Evolutionary conservation across 2,329 filamentous ascomycete species (phyloP), one percentile per base, ranked within the genome.

Genomic region (Alternaria viburni): DNA sequence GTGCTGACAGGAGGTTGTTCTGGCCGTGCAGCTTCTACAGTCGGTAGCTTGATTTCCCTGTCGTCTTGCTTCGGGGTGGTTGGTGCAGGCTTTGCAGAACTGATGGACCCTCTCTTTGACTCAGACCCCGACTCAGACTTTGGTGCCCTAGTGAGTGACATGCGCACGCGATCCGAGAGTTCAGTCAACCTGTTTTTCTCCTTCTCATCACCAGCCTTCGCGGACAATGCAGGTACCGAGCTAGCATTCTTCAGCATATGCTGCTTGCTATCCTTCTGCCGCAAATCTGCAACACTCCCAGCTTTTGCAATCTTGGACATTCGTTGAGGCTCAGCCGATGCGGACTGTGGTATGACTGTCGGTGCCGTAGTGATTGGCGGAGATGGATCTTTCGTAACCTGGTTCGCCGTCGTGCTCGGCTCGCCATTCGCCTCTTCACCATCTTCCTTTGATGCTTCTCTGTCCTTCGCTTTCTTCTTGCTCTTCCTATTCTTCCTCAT

Each of bases 401-500:
- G 49, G 47, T 54, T 44, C 49, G 17, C 21, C 19, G 61, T 11
- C 12, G 59, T 60, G 45, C 57, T 67, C 26, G 61, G 21, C 59
- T 69, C 65, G 17, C 55, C 57, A 44, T 62, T 58, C 13, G 15
- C 43, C 52, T 54, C 65, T 9, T 62, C 57, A 41, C 60, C 65
- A 2, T 66, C 17, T 25, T 56, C 67, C 36, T 75, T 70, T n/a
- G n/a, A 21, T 61, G 66, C 54, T 62, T 61, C 50, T 64, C 69
- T 59, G 69, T 76, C 62, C 12, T 65, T 65, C 10, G 13, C 32
- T 55, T 65, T 43, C 71, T 73, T 62, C 25, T 65, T 65, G 55
- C 72, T 77, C 43, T 71, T 70, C 55, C 64, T 74, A 49, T 72
- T 65, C 17, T 66, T 63, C n/a, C 78, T 68, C 77, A 80, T 79